Evolutionary conservation across 306 rosid genomes (phyloP).

Genomic region (Corylus americana): DNA sequence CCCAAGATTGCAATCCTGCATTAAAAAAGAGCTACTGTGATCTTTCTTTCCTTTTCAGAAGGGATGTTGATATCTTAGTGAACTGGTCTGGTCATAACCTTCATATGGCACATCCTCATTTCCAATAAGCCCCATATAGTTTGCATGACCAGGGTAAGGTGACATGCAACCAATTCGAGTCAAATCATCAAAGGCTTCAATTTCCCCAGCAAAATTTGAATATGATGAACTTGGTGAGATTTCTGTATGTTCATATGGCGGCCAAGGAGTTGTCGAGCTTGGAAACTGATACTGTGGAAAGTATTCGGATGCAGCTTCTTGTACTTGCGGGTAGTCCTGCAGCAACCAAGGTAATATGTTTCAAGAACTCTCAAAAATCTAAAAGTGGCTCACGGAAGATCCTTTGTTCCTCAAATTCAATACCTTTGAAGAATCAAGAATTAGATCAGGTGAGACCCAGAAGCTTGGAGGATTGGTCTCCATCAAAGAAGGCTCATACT

Average conservation of each 20-base stretch:
- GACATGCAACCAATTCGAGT: slow-evolving; percentile 48
- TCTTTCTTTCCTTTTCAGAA: slow-evolving; percentile 42
- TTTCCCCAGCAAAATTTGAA: slow-evolving; percentile 59
- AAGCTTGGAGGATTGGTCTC: slow-evolving; percentile 49
- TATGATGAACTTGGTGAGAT: slow-evolving; percentile 68
- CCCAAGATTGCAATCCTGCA: slow-evolving; percentile 32
- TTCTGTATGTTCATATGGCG: slow-evolving; percentile 48
- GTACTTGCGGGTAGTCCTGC: slow-evolving; percentile 71
- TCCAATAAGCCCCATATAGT: slow-evolving; percentile 46
- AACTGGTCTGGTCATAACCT: slow-evolving; percentile 48
- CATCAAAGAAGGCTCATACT: slow-evolving; percentile 41
- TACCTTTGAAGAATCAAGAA: slow-evolving; percentile 92
- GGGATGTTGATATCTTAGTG: slow-evolving; percentile 40
- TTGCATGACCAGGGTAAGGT: slow-evolving; percentile 50
- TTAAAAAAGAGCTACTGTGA: slow-evolving; percentile 19
- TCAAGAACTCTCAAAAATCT: slow-evolving; percentile 9
- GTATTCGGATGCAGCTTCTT: slow-evolving; percentile 44
- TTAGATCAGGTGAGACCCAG: slow-evolving; percentile 77
- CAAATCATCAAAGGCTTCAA: slow-evolving; percentile 45
- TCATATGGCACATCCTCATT: slow-evolving; percentile 53
- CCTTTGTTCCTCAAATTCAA: slow-evolving; percentile 6
- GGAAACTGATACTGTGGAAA: slow-evolving; percentile 45
- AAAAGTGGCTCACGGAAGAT: not conserved
- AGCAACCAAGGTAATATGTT: slow-evolving; percentile 22
- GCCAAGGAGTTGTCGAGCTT: slow-evolving; percentile 52